These are phyloP conservation scores for Macrocybe sp. DNA, from an alignment of 1,284 basidiomycete species.

Conservation along the genomic window DNA sequence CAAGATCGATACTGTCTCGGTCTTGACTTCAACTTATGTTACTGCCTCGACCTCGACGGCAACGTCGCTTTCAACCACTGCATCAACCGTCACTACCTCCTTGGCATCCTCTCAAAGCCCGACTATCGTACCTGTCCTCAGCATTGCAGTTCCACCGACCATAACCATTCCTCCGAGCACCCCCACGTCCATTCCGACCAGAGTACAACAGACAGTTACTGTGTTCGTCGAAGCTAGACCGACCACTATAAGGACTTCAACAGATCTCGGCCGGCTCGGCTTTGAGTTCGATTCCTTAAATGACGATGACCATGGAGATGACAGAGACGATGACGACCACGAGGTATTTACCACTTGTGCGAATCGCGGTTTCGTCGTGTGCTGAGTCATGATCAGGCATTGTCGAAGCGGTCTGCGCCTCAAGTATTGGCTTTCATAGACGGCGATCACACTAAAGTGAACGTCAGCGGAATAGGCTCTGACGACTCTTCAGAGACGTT, in stretches of 20 bases:
- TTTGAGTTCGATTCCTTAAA: not conserved
- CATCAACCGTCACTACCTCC: conserved; percentile 6
- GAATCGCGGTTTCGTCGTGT: conserved; percentile 9
- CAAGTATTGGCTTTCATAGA: conserved; percentile 23
- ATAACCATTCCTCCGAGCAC: conserved; percentile 2
- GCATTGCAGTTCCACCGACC: conserved; percentile 1
- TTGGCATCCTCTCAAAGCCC: not conserved
- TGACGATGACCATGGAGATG: conserved; percentile 15
- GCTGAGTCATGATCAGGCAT: conserved; percentile 6
- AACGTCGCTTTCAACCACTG: conserved; percentile 1
- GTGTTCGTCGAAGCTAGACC: conserved; percentile 12
- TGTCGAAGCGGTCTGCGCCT: conserved; percentile 16
- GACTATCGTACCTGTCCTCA: conserved; percentile 5
- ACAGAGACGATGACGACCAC: conserved; percentile 13
- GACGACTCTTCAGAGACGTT: conserved; percentile 32
- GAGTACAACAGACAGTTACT: conserved; percentile 10
- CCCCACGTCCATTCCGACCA: conserved; percentile 5
- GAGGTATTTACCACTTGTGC: conserved; percentile 7
- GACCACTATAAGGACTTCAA: conserved; percentile 6
- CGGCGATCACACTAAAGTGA: conserved; percentile 34
- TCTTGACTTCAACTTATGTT: conserved; percentile 1
- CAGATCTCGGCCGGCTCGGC: conserved; percentile 1
- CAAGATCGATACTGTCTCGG: conserved; percentile 1
- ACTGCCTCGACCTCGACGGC: conserved; percentile 2
- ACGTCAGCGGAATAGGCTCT: conserved; percentile 37